Evolutionary conservation across 73 alveolate species (phyloP).

Genomic region (Paramecium sonneborni): DNA sequence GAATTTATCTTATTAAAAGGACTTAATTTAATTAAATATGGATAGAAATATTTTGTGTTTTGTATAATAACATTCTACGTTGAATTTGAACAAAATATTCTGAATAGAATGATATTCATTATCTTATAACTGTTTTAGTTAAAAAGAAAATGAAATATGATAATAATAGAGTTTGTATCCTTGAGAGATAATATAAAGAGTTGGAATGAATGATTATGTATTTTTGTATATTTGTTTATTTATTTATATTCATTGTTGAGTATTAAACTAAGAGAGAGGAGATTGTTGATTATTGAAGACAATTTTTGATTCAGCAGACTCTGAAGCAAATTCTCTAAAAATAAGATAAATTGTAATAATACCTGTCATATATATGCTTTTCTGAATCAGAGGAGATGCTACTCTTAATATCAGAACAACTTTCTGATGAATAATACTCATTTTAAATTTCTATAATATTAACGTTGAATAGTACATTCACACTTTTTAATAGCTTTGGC

Average conservation of each 20-base stretch:
- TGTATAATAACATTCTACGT: neutral
- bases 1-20: neutral
- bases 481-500: neutral
- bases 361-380: neutral
- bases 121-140: neutral
- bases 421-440: constrained; percentile 36
- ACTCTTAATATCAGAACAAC: constrained; percentile 21
- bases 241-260: constrained; percentile 12
- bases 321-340: neutral
- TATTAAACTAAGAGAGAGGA: constrained; percentile 52
- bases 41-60: neutral
- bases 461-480: neutral
- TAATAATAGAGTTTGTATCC: neutral
- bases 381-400: constrained; percentile 21
- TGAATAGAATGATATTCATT: neutral
- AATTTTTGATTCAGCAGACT: neutral
- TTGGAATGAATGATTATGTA: neutral
- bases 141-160: neutral
- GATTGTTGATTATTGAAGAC: constrained; percentile 32
- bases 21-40: neutral
- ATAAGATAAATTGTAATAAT: neutral
- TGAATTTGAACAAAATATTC: neutral
- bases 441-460: constrained; percentile 14
- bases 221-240: neutral
- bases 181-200: neutral